These are phyloP conservation scores for Tetramitus jugosus DNA, from an alignment of 208 protist genomes.

Conservation along the genomic window DNA sequence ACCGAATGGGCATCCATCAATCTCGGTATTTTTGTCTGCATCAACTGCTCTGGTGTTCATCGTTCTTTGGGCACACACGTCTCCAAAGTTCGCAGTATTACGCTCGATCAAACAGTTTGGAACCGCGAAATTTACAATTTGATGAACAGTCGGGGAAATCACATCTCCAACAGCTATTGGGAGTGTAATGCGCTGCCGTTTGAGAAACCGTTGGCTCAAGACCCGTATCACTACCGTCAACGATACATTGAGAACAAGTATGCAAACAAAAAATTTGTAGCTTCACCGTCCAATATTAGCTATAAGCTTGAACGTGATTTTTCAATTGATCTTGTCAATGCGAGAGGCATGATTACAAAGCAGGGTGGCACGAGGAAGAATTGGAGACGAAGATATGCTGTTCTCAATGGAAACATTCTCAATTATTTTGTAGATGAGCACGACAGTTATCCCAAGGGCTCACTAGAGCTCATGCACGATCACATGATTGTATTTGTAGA, in stretches of 20 bases:
- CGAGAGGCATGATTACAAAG: background rate
- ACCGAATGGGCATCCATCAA: slow-evolving; percentile 69
- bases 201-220: slow-evolving; percentile 7
- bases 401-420: background rate
- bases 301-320: slow-evolving; percentile 14
- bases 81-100: slow-evolving; percentile 78
- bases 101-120: slow-evolving; percentile 56
- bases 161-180: background rate
- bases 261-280: slow-evolving; percentile 16
- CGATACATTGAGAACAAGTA: slow-evolving; percentile 26
- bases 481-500: slow-evolving; percentile 5
- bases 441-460: background rate
- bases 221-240: background rate
- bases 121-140: background rate
- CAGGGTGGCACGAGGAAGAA: slow-evolving; percentile 2
- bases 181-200: slow-evolving; percentile 17
- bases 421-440: background rate
- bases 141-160: slow-evolving; percentile 1
- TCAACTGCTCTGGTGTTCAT: slow-evolving; percentile 83
- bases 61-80: slow-evolving; percentile 78
- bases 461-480: background rate
- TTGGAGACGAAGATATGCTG: background rate
- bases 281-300: background rate
- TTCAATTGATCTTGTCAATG: background rate
- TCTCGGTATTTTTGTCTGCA: slow-evolving; percentile 76